These are phyloP conservation scores for Bruguiera hainesii DNA, from an alignment of 441 rosid species.

Conservation along the genomic window DNA sequence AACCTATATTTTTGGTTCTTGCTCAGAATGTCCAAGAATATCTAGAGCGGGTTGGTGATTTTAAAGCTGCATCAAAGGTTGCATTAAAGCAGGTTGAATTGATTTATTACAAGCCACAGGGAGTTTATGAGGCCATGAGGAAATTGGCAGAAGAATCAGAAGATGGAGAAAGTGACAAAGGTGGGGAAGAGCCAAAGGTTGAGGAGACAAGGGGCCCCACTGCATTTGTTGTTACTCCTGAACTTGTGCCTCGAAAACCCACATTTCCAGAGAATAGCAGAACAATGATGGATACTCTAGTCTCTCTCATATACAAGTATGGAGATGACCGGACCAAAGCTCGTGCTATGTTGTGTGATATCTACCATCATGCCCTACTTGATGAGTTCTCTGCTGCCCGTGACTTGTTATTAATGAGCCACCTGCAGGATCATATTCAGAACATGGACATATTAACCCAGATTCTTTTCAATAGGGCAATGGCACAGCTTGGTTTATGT, in stretches of 20 bases:
- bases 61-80: slow-evolving; percentile 62
- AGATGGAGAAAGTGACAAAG: slow-evolving; percentile 38
- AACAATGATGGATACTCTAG: slow-evolving; percentile 62
- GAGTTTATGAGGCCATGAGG: slow-evolving; percentile 77
- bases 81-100: slow-evolving; percentile 61
- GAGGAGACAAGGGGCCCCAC: slow-evolving; percentile 48
- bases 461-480: slow-evolving; percentile 79
- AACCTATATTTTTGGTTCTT: slow-evolving; percentile 59
- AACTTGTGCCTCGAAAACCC: slow-evolving; percentile 67
- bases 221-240: slow-evolving; percentile 55
- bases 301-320: slow-evolving; percentile 62
- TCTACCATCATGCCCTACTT: slow-evolving; percentile 60
- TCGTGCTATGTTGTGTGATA: slow-evolving; percentile 81
- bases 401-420: slow-evolving; percentile 76
- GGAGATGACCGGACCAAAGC: slow-evolving; percentile 87
- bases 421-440: slow-evolving; percentile 64
- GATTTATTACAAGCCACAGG: slow-evolving; percentile 74
- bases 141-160: slow-evolving; percentile 56
- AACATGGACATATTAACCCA: slow-evolving; percentile 73
- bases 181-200: slow-evolving; percentile 33
- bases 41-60: slow-evolving; percentile 46
- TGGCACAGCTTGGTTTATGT: slow-evolving; percentile 83
- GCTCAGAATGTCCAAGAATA: slow-evolving; percentile 71
- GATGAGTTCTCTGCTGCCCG: slow-evolving; percentile 62
- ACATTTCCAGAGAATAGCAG: slow-evolving; percentile 68